Evolutionary conservation across 2,329 filamentous ascomycete species (phyloP).

Genomic region (Dothistroma septosporum): DNA sequence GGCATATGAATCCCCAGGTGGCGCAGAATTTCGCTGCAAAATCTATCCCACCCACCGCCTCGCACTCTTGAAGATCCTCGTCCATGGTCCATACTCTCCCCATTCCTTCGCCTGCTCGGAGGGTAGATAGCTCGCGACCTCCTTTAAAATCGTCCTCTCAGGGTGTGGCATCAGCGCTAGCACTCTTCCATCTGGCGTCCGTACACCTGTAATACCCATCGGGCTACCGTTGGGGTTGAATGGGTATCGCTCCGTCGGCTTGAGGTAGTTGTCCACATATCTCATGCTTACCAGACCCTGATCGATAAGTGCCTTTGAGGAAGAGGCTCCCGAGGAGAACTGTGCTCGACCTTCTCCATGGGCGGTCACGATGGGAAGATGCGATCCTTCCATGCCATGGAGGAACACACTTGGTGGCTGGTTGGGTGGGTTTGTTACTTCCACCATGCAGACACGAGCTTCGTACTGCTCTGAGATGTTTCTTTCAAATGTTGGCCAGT

Average conservation of each 20-base stretch:
- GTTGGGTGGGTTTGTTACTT: constrained; percentile 59
- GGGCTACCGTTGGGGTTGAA: constrained; percentile 86
- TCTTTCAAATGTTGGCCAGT: constrained; percentile 82
- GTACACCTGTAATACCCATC: constrained; percentile 73
- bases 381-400: constrained; percentile 77
- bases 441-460: constrained; percentile 79
- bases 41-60: constrained; percentile 72
- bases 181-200: constrained; percentile 72
- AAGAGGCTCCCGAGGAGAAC: constrained; percentile 47
- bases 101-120: constrained; percentile 58
- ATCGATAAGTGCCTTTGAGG: constrained; percentile 53
- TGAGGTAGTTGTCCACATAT: constrained; percentile 78
- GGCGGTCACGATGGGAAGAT: constrained; percentile 79
- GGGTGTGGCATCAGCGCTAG: constrained; percentile 92
- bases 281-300: constrained; percentile 70
- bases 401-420: constrained; percentile 72
- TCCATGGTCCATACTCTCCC: constrained; percentile 82
- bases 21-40: neutral
- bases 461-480: constrained; percentile 89
- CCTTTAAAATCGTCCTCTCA: constrained; percentile 79
- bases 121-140: constrained; percentile 72
- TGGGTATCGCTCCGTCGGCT: constrained; percentile 77
- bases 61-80: constrained; percentile 79
- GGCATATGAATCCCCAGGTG: neutral
- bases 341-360: constrained; percentile 84